Base-by-base conservation (phyloP, 2,329 filamentous ascomycete genomes). In the Pseudogymnoascus sp. region DNA sequence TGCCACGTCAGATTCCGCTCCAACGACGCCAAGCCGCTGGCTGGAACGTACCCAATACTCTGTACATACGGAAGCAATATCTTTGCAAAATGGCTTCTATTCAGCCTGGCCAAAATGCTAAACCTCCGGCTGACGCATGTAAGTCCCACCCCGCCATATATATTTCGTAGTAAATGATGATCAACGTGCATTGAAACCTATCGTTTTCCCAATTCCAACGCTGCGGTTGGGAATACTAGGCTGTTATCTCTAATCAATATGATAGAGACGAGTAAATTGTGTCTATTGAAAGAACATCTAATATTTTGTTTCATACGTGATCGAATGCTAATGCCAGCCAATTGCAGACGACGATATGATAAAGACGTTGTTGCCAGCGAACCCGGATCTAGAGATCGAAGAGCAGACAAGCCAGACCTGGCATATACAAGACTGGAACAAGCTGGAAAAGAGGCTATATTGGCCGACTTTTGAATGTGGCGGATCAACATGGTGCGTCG, bases 401-500 rank as follows among this genome's bases (percentile, higher is more conserved):
- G 87, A 87, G 60, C 90, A 96, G 72, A 81, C 81, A 37, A 77
- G 87, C 67, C 74, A 89, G 74, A 96, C 91, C 69, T 99, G 94
- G 94, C 85, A 89, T 28, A 90, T 99, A 64, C 82, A 89, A 68
- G 83, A 88, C 65, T 99, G 93, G 92, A 83, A 88, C 66, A 81
- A 77, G 37, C 76, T 95, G 68, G 79, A 81, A n/a, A 88, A 90
- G 76, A 91, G 89, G 72, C 87, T 94, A 70, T 92, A 95, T 77
- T 91, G 94, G 1, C 94, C 94, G 2, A 73, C 87, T 61, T 99
- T 99, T 73, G 74, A 94, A 64, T 93, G 90, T 65, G 92, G 87
- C 58, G 92, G 89, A 58, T 87, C 85, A 71, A 94, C 93, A 73
- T 99, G 94, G 89, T 91, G 74, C 71, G 83, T 76, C 25, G 62